Evolutionary conservation across 139 green algal species (phyloP).

Genomic region (Edaphochlamys debaryana): DNA sequence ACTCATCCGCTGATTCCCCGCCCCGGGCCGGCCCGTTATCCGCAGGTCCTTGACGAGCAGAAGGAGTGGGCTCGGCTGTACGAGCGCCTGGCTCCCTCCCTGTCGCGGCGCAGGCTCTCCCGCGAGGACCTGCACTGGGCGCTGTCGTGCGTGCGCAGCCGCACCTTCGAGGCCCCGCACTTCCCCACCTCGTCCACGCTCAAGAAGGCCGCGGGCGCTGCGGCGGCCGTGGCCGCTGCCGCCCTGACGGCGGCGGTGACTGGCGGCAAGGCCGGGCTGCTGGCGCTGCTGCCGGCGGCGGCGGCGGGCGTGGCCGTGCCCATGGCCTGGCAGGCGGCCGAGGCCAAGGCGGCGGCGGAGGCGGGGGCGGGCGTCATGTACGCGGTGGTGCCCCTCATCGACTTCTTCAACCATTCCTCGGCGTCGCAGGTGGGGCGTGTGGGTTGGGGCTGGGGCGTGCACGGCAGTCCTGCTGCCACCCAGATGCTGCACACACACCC

Average conservation of each 20-base stretch:
- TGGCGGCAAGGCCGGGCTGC: neutral
- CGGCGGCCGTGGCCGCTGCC: neutral
- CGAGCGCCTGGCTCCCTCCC: conserved; percentile 31
- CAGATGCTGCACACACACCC: too few relatives aligned
- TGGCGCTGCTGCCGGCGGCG: neutral
- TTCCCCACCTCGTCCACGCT: conserved; percentile 48
- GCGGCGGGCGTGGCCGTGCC: conserved; percentile 22
- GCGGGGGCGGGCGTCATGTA: conserved; percentile 20
- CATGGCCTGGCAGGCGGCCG: conserved; percentile 7
- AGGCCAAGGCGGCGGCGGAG: neutral
- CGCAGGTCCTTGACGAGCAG: conserved; percentile 57
- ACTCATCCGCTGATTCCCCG: neutral
- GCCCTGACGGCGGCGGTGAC: neutral
- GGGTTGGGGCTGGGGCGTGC: too few relatives aligned
- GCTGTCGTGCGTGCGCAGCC: conserved; percentile 70
- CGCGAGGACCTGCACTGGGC: conserved; percentile 65
- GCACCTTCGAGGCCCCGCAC: conserved; percentile 78
- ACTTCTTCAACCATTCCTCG: conserved; percentile 49
- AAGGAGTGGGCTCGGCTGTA: conserved; percentile 59
- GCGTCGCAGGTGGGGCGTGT: neutral
- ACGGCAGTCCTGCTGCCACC: too few relatives aligned
- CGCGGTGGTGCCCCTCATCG: conserved; percentile 42
- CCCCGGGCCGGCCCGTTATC: neutral
- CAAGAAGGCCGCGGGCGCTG: conserved; percentile 15
- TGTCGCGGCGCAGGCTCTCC: neutral